phyloP scores from a whole-genome alignment of 1,139 yeast species.

The Geotrichum siamense region DNA sequence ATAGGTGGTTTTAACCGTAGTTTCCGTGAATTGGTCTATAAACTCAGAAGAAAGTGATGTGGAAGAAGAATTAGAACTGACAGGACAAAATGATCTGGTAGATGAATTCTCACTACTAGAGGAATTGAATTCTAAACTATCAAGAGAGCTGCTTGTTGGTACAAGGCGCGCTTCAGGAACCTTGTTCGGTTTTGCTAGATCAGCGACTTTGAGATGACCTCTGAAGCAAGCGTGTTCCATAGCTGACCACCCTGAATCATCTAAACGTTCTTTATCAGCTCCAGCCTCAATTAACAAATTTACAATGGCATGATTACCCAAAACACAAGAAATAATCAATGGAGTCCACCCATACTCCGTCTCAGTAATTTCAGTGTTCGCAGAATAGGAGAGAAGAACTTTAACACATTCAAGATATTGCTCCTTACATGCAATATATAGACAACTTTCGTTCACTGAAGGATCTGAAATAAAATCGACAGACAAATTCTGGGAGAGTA shows the following conservation, averaged over 20 bases:
- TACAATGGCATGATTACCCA: slow-evolving; percentile 61
- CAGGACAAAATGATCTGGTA: slow-evolving; percentile 6
- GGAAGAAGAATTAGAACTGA: slow-evolving; percentile 1
- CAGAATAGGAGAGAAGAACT: slow-evolving; percentile 48
- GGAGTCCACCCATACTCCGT: slow-evolving; percentile 91
- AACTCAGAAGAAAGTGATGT: not conserved
- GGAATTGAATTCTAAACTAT: not conserved
- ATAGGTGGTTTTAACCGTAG: slow-evolving; percentile 53
- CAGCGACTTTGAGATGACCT: slow-evolving; percentile 74
- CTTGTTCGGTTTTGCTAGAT: slow-evolving; percentile 45
- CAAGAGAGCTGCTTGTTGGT: not conserved
- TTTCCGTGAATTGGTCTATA: too few relatives aligned
- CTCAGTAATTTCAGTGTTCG: slow-evolving; percentile 73
- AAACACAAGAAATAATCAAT: slow-evolving; percentile 81
- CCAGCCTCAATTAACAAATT: slow-evolving; percentile 47
- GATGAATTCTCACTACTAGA: not conserved
- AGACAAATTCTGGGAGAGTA: slow-evolving; percentile 55
- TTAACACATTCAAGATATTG: slow-evolving; percentile 52
- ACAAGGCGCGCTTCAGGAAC: slow-evolving; percentile 14
- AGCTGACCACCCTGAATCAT: slow-evolving; percentile 93
- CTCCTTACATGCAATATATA: slow-evolving; percentile 70
- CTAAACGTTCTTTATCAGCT: slow-evolving; percentile 47
- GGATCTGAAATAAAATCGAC: slow-evolving; percentile 56
- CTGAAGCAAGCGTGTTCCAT: slow-evolving; percentile 92
- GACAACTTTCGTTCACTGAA: slow-evolving; percentile 61